Percentiles rank a stretch among this genome's conserved stretches.
Evolutionary conservation across 192 early-diverging fungal species (phyloP).

Genomic region (Chytriomyces sp.): DNA sequence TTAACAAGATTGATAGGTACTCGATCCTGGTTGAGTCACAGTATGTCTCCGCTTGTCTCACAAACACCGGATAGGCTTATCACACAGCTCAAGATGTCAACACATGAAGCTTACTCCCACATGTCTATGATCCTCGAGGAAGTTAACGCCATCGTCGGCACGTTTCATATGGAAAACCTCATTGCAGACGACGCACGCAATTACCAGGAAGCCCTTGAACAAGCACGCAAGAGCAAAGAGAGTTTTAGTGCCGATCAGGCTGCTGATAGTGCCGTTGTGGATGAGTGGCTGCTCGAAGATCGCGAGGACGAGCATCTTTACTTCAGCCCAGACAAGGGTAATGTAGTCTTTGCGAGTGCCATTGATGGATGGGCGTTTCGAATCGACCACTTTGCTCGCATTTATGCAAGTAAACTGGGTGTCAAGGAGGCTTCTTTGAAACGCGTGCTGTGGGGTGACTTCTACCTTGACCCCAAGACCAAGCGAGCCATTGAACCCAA

Average conservation of each 20-base stretch:
- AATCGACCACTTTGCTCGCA: slow-evolving; percentile 85
- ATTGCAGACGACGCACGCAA: slow-evolving; percentile 73
- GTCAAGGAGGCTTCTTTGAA: slow-evolving; percentile 76
- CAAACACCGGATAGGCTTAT: slow-evolving; percentile 59
- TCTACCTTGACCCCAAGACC: slow-evolving; percentile 93
- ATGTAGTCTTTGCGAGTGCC: slow-evolving; percentile 95
- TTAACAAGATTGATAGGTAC: slow-evolving; percentile 96
- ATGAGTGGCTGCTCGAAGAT: slow-evolving; percentile 84
- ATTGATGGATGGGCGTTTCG: slow-evolving; percentile 99
- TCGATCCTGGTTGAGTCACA: not conserved
- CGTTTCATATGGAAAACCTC: slow-evolving; percentile 87
- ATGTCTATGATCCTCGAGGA: slow-evolving; percentile 94
- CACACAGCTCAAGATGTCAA: slow-evolving; percentile 89
- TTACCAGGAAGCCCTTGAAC: slow-evolving; percentile 49
- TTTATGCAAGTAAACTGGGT: slow-evolving; percentile 88
- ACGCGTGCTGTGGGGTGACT: slow-evolving; percentile 95
- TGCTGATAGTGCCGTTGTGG: slow-evolving; percentile 50
- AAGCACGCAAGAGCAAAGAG: slow-evolving; percentile 1
- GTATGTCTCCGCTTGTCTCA: too few relatives aligned
- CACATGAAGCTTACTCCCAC: slow-evolving; percentile 89
- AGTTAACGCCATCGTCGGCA: slow-evolving; percentile 94
- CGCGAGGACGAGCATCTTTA: slow-evolving; percentile 93
- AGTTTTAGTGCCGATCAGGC: slow-evolving; percentile 12
- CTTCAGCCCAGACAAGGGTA: slow-evolving; percentile 93
- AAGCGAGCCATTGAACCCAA: slow-evolving; percentile 87